Conservation (phyloP, 352 stramenopile genomes). For the Phytophthora fragariaefolia region DNA sequence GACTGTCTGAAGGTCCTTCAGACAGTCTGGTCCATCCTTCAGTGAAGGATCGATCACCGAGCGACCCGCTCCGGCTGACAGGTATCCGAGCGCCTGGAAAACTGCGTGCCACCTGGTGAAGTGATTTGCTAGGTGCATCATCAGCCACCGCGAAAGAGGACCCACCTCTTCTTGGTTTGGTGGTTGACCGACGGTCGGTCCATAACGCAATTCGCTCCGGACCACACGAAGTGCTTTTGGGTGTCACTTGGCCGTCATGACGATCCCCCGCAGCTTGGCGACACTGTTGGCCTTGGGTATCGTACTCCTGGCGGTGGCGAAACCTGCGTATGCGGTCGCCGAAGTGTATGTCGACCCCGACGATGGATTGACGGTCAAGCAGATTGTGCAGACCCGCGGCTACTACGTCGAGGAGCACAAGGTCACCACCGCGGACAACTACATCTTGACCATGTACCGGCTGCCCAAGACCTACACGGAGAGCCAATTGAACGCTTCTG, state of each 20-base stretch:
- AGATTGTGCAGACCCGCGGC: constrained; percentile 55
- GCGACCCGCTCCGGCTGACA: constrained; percentile 26
- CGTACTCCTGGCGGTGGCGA: constrained; percentile 7
- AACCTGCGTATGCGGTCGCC: constrained; percentile 12
- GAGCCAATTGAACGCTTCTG: constrained; percentile 38
- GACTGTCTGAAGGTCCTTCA: neutral
- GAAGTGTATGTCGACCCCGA: constrained; percentile 51
- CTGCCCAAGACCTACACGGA: constrained; percentile 63
- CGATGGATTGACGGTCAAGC: constrained; percentile 49
- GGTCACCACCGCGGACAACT: constrained; percentile 60
- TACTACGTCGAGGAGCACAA: constrained; percentile 67
- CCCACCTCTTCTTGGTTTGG: neutral
- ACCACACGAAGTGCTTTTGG: constrained; percentile 8
- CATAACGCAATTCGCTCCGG: constrained; percentile 29
- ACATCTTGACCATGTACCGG: constrained; percentile 74
- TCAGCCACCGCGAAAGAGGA: constrained; percentile 16
- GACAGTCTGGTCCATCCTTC: too few relatives aligned
- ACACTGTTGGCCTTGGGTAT: constrained; percentile 19
- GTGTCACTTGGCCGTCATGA: constrained; percentile 9
- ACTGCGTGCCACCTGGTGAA: constrained; percentile 30
- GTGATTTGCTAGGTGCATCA: constrained; percentile 28
- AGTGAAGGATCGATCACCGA: too few relatives aligned
- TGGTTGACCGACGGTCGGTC: constrained; percentile 1
- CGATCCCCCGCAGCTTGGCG: constrained; percentile 14
- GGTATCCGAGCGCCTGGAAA: constrained; percentile 31